phyloP scores from a whole-genome alignment of 163 green algal genomes.

The Coccomyxa subellipsoidea region DNA sequence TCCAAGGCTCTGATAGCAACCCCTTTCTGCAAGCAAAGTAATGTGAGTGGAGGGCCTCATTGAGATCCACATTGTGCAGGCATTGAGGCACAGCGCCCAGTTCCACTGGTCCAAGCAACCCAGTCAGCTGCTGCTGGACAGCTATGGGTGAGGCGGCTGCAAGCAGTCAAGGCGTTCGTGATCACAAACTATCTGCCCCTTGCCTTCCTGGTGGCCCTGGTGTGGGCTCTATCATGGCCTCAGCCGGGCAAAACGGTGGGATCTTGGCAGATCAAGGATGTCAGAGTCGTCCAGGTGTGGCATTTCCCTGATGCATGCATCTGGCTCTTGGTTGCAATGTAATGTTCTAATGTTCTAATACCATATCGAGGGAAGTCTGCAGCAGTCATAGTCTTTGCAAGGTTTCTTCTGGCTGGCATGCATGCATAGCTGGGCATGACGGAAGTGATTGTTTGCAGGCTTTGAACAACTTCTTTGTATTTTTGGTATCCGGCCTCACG shows the following conservation, averaged over 20 bases:
- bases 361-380: no score
- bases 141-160: neutral
- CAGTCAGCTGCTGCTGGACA: neutral
- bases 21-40: no score
- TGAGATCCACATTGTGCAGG: no score
- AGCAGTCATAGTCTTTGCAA: no score
- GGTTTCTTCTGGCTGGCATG: neutral
- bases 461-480: conserved; percentile 42
- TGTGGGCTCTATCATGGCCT: conserved; percentile 18
- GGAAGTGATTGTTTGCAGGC: no score
- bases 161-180: neutral
- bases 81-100: neutral
- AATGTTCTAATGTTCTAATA: no score
- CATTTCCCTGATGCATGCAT: no score
- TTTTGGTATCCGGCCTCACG: conserved; percentile 43
- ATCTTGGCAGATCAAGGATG: conserved; percentile 16
- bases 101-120: neutral
- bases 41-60: no score
- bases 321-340: no score
- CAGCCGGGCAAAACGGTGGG: conserved; percentile 26
- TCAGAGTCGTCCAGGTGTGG: conserved; percentile 14
- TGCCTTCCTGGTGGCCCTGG: conserved; percentile 25
- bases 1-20: no score
- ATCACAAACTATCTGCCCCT: conserved; percentile 39
- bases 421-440: neutral